Base-by-base conservation (phyloP, 2,329 filamentous ascomycete genomes). In the Penicillium paneum region DNA sequence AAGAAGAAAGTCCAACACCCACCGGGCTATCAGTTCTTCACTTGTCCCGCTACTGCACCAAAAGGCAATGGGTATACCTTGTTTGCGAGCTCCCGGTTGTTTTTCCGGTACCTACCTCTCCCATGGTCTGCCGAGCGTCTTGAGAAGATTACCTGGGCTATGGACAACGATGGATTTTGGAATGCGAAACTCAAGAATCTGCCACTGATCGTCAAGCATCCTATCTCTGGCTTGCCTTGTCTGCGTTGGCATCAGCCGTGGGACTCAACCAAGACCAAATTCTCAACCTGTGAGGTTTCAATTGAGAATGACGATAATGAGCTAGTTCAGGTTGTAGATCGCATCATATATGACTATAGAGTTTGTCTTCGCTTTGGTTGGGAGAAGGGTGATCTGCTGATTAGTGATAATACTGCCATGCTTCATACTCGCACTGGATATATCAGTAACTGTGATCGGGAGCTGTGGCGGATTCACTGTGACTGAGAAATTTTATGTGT, bases 191-290 rank as follows among this genome's bases (percentile, higher is more conserved):
- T 83, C n/a, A 67, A 59, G 2, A 71, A 73, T 1, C 67, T 83
- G 0, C 78, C 76, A 0, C 62, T 84, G 4, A 69, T 81, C 0
- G 55, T 75, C 1, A 60, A 70, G 0, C 81, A 83, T 52, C 79
- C 78, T 0, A 67, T 68, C 0, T 81, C 77, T 0, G 72, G 70
- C 0, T 67, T 71, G 12, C 76, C 79, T 0, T 83, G 81, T 58
- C 60, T 84, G 5, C 76, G 80, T 21, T 84, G 79, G 62, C 80
- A 83, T 54, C 79, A 83, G 59, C 78, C 79, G 0, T 83, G 81
- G 81, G 78, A 79, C 0, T 70, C 76, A 41, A 72, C 69, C n/a
- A 80, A 77, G 65, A 83, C 81, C 0, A 70, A 69, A 13, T 83
- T 82, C 41, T 76, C 79, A 8, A 74, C 78, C 1, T 80, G 76